Evolutionary conservation across 2,329 filamentous ascomycete species (phyloP), one percentile per base, ranked within the genome.

Genomic region (Botrytis squamosa): DNA sequence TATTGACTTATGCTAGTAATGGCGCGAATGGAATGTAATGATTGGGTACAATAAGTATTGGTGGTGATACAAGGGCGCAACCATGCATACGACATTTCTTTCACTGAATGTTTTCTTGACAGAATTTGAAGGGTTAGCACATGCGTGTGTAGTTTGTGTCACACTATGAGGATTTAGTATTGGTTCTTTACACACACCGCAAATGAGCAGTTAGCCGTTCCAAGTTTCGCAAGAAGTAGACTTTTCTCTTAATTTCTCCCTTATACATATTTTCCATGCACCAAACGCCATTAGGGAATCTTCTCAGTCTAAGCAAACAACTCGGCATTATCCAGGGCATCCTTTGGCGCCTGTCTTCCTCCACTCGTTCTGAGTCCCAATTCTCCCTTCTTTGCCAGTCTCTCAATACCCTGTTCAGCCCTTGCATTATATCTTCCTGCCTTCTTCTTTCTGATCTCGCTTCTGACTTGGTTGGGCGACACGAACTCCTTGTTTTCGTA

Each of bases 401-500:
- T 88, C 80, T 95, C 93, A 68, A 92, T 86, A 77, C 88, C 85
- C 78, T 92, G 90, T 81, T 97, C 94, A 44, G 90, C 89, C 75
- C 96, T 88, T 73, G 88, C 87, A 77, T 93, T 93, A 84, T 97
- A 95, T 78, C 90, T 90, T 67, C 89, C 88, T 0, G 95, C 93
- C 86, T 93, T 94, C 78, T 88, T 86, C 83, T 89, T 86, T 78
- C 93, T 87, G 78, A 97, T 83, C 76, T 98, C 96, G 59, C 93
- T 87, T 77, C 96, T 88, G 76, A 98, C 90, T 84, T 98, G 93
- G 88, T 99, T 99, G 16, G 96, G 96, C 78, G 92, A 96, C 71
- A 99, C 93, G 80, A 97, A 99, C 82, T 97, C 92, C 87, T 94
- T 96, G 86, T 98, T 98, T 86, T 98, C 94, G 84, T 97, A 99